A percentile compares a stretch with the other conserved stretches of the same genome.
Evolutionary conservation across 306 rosid genomes (phyloP).

Genomic region (Ziziphus jujuba): DNA sequence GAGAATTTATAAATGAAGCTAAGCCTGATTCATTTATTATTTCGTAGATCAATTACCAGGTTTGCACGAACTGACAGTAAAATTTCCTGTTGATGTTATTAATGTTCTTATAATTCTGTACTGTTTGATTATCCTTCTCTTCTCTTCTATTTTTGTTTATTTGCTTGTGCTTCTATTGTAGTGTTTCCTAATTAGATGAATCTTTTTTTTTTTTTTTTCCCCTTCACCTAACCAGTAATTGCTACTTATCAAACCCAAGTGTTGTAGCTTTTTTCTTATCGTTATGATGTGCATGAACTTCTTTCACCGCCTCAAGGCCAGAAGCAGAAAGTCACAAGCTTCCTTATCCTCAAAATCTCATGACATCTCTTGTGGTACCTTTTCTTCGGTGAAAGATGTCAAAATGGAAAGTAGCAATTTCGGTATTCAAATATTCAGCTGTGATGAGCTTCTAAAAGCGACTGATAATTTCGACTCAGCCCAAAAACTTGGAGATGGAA

Average conservation of each 20-base stretch:
- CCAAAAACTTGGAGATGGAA: conserved; percentile 84
- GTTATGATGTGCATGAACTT: background rate
- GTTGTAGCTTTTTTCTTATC: background rate
- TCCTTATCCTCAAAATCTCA: conserved; percentile 31
- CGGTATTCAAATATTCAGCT: conserved; percentile 53
- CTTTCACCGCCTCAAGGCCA: conserved; percentile 9
- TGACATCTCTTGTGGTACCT: conserved; percentile 37
- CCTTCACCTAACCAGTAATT: background rate
- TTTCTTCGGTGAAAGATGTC: conserved; percentile 28
- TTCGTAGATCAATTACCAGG: background rate
- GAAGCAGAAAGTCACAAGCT: conserved; percentile 26
- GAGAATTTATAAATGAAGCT: too few relatives aligned
- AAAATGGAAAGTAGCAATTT: conserved; percentile 53
- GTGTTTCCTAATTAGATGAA: background rate
- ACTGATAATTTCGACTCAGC: conserved; percentile 56
- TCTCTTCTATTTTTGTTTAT: background rate
- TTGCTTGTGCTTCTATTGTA: background rate
- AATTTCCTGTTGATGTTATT: background rate
- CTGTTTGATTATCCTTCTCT: background rate
- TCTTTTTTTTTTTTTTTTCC: background rate
- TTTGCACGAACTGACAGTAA: background rate
- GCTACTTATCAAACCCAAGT: conserved; percentile 31
- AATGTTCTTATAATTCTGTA: background rate
- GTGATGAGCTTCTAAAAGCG: conserved; percentile 69
- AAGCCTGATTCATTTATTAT: background rate